Evolutionary conservation across 306 rosid species (phyloP).

Genomic region (Chamaecrista fasciculata): DNA sequence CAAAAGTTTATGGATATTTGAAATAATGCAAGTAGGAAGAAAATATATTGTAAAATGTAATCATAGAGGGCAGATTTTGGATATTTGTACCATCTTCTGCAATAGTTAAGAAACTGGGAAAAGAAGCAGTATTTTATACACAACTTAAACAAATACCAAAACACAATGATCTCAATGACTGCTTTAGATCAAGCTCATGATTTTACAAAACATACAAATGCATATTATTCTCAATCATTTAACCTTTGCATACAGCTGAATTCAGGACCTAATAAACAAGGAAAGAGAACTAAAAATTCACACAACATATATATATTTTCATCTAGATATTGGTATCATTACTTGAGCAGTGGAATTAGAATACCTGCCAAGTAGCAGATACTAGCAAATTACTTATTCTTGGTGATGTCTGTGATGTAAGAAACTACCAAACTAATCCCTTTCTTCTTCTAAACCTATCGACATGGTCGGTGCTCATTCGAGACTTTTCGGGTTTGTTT

Average conservation of each 20-base stretch:
- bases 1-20: no score
- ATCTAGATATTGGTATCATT: constrained; percentile 36
- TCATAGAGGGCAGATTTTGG: background rate
- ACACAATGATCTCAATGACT: constrained; percentile 18
- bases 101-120: background rate
- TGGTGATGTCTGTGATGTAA: constrained; percentile 36
- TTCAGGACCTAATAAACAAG: constrained; percentile 6
- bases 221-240: constrained; percentile 34
- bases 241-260: constrained; percentile 41
- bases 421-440: constrained; percentile 78
- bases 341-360: constrained; percentile 32
- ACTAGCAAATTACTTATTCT: constrained; percentile 45
- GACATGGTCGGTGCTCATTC: constrained; percentile 92
- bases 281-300: constrained; percentile 23
- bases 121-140: background rate
- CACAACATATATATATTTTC: constrained; percentile 35
- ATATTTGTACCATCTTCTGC: background rate
- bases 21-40: no score
- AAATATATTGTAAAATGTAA: no score
- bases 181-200: constrained; percentile 40
- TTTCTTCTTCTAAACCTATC: constrained; percentile 87
- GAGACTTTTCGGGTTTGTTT: constrained; percentile 78
- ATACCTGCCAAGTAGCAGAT: constrained; percentile 36
- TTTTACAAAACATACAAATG: constrained; percentile 41
- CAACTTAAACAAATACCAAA: background rate